These are phyloP conservation scores for Thelonectria blattea DNA, from an alignment of 2,329 filamentous ascomycete genomes.

Conservation along the genomic window DNA sequence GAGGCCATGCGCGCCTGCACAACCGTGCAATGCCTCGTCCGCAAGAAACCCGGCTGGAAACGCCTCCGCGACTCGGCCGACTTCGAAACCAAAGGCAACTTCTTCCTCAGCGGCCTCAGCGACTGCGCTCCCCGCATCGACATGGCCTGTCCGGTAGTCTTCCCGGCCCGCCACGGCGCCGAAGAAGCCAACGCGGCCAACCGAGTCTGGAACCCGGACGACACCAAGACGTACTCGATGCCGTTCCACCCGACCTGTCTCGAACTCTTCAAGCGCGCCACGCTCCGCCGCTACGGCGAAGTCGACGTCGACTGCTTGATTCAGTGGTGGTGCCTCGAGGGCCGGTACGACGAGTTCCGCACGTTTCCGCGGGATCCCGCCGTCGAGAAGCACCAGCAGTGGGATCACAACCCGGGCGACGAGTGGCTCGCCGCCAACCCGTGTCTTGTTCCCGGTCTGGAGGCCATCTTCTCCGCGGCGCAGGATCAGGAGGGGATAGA, in stretches of 20 bases:
- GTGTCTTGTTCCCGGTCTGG: constrained; percentile 24
- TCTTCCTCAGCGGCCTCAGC: constrained; percentile 30
- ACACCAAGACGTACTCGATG: constrained; percentile 15
- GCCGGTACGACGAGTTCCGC: not conserved
- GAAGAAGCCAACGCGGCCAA: not conserved
- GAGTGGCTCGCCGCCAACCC: constrained; percentile 34
- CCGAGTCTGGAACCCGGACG: constrained; percentile 1
- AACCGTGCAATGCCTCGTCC: constrained; percentile 35
- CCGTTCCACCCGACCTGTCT: constrained; percentile 41
- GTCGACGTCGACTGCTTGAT: constrained; percentile 31
- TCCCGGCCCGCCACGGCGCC: constrained; percentile 15
- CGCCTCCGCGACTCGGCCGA: constrained; percentile 25
- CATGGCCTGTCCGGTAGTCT: not conserved
- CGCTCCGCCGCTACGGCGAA: constrained; percentile 13
- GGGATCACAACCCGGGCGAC: constrained; percentile 15
- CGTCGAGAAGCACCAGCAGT: constrained; percentile 4
- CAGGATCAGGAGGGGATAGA: not conserved
- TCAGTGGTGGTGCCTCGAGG: constrained; percentile 21
- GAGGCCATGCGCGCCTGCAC: constrained; percentile 38
- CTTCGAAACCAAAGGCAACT: constrained; percentile 24
- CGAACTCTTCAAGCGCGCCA: constrained; percentile 39
- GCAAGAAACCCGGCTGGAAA: constrained; percentile 27
- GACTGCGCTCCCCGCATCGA: constrained; percentile 25
- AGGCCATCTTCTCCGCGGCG: constrained; percentile 6
- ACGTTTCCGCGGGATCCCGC: constrained; percentile 17